These are phyloP conservation scores for Tetracladium setigerum DNA, from an alignment of 495 filamentous ascomycete species.

Conservation along the genomic window DNA sequence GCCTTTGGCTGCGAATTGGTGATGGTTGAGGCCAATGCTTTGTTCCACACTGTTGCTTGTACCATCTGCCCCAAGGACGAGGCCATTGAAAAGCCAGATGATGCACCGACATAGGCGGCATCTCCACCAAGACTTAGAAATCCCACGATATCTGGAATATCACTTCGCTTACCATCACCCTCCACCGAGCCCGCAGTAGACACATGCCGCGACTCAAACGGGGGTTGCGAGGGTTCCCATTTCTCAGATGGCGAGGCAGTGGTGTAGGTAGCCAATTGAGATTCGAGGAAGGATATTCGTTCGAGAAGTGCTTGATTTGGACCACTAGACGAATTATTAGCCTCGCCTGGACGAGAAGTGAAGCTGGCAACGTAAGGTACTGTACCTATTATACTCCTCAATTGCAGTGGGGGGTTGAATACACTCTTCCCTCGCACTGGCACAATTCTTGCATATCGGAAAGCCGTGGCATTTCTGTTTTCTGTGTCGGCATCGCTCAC, in stretches of 20 bases:
- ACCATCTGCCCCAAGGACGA: constrained; percentile 46
- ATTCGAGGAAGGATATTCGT: constrained; percentile 38
- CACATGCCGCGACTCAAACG: constrained; percentile 23
- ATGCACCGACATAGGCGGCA: constrained; percentile 45
- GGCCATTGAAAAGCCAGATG: constrained; percentile 42
- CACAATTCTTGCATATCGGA: constrained; percentile 43
- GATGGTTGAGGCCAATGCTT: constrained; percentile 32
- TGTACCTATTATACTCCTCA: constrained; percentile 37
- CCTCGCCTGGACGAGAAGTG: neutral
- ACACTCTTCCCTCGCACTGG: constrained; percentile 38
- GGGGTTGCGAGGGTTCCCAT: constrained; percentile 17
- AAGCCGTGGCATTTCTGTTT: constrained; percentile 39
- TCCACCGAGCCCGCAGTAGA: constrained; percentile 19
- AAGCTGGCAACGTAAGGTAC: constrained; percentile 7
- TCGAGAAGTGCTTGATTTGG: constrained; percentile 42
- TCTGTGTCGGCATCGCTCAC: constrained; percentile 42
- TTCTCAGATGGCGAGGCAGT: constrained; percentile 15
- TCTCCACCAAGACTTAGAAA: constrained; percentile 44
- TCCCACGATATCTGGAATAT: constrained; percentile 43
- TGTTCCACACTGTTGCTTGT: constrained; percentile 45
- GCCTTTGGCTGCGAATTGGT: constrained; percentile 24
- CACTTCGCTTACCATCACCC: constrained; percentile 25
- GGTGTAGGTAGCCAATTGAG: constrained; percentile 25
- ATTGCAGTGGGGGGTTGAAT: constrained; percentile 41
- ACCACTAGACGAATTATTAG: constrained; percentile 17